Percentiles rank a stretch among this genome's conserved stretches.
Evolutionary conservation across 2,329 filamentous ascomycete genomes (phyloP).

Genomic region (Trichophyton schoenleinii): DNA sequence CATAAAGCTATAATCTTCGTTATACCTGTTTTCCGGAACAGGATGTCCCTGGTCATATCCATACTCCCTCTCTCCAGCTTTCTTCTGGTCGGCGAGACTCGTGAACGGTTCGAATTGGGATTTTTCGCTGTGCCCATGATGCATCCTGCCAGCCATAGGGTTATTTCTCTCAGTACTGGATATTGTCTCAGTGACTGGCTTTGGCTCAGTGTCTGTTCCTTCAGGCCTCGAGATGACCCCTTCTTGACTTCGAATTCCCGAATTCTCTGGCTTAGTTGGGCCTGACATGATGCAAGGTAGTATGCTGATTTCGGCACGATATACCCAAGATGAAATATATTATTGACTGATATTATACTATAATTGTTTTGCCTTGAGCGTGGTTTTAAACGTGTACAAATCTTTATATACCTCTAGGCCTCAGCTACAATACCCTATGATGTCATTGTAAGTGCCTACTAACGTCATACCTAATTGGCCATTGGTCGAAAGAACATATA

Average conservation of each 20-base stretch:
- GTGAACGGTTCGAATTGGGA: background rate
- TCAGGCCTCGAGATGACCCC: background rate
- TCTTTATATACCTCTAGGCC: background rate
- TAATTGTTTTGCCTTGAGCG: background rate
- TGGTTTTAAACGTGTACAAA: background rate
- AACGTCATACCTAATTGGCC: background rate
- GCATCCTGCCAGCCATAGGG: background rate
- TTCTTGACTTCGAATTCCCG: background rate
- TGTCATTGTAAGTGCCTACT: background rate
- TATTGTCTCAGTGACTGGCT: background rate
- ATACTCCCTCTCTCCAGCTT: background rate
- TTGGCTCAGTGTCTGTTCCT: background rate
- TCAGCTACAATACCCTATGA: background rate
- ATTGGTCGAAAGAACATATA: background rate
- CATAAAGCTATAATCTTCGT: background rate
- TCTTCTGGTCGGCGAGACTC: constrained; percentile 2
- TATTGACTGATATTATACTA: background rate
- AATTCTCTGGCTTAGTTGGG: background rate
- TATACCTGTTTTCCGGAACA: background rate
- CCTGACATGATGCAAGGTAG: background rate
- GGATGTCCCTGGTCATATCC: background rate
- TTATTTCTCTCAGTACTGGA: background rate
- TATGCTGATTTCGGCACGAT: background rate
- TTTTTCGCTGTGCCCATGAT: background rate
- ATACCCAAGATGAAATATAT: background rate